phyloP scores from a whole-genome alignment of 2,329 filamentous ascomycete genomes.

The Cordyceps tenuipes region DNA sequence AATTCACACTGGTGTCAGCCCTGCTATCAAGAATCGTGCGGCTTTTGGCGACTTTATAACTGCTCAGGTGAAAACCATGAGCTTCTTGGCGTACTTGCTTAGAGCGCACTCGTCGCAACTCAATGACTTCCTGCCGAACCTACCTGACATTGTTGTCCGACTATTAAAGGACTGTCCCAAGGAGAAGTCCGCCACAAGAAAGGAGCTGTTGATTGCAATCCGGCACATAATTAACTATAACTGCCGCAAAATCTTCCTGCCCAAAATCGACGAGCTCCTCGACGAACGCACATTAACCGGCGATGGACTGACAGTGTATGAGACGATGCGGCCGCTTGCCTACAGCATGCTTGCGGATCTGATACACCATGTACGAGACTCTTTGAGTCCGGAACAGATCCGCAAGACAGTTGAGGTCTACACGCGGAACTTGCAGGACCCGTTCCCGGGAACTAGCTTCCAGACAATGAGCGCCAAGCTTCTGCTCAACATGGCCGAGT shows the following conservation, averaged over 20 bases:
- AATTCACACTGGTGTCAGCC: slow-evolving; percentile 88
- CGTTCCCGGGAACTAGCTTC: slow-evolving; percentile 94
- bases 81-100: slow-evolving; percentile 88
- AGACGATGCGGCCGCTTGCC: slow-evolving; percentile 88
- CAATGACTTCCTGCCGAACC: slow-evolving; percentile 73
- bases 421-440: slow-evolving; percentile 89
- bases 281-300: slow-evolving; percentile 93
- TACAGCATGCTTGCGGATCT: slow-evolving; percentile 98
- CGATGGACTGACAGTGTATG: slow-evolving; percentile 91
- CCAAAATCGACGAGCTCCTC: slow-evolving; percentile 88
- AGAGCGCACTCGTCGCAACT: slow-evolving; percentile 81
- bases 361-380: slow-evolving; percentile 92
- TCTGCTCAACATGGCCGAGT: slow-evolving; percentile 94
- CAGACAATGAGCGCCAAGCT: slow-evolving; percentile 99
- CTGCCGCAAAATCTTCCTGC: slow-evolving; percentile 87
- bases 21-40: slow-evolving; percentile 83
- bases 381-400: slow-evolving; percentile 83
- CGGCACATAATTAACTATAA: slow-evolving; percentile 99
- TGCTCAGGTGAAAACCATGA: slow-evolving; percentile 98
- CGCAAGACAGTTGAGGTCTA: slow-evolving; percentile 95
- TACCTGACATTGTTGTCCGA: slow-evolving; percentile 85
- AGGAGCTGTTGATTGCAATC: slow-evolving; percentile 92
- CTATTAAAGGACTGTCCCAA: slow-evolving; percentile 88
- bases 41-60: slow-evolving; percentile 98
- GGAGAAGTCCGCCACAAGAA: slow-evolving; percentile 87